phyloP scores from a whole-genome alignment of 768 basidiomycete species.

The Roridomyces roridus region DNA sequence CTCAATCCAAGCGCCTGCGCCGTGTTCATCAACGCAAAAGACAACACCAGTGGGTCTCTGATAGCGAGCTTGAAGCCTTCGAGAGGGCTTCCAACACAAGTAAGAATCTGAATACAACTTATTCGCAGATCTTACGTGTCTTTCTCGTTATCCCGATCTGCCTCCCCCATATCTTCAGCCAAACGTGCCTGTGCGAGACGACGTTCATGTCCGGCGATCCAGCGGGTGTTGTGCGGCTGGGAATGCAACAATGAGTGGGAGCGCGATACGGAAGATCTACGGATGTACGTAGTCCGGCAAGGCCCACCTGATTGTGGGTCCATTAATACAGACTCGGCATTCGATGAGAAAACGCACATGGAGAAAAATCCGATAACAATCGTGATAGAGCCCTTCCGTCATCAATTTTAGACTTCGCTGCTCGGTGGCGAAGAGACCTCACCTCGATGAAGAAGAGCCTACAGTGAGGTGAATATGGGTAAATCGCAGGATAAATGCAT shows the following conservation, averaged over 20 bases:
- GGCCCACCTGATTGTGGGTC: constrained; percentile 49
- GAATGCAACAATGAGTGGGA: background rate
- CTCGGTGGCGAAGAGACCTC: background rate
- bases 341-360: constrained; percentile 45
- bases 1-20: constrained; percentile 61
- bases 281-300: constrained; percentile 62
- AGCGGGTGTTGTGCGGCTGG: constrained; percentile 66
- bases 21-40: constrained; percentile 60
- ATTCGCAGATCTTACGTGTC: too few species aligned
- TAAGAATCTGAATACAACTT: too few species aligned
- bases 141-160: constrained; percentile 58
- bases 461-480: background rate
- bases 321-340: too few species aligned
- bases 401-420: too few species aligned
- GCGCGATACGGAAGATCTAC: background rate
- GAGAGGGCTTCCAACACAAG: too few species aligned
- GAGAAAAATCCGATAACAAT: constrained; percentile 60
- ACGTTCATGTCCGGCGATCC: constrained; percentile 55
- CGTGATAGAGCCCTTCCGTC: constrained; percentile 69
- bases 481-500: background rate
- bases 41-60: constrained; percentile 57
- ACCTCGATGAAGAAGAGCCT: constrained; percentile 79
- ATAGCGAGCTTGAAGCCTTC: constrained; percentile 62
- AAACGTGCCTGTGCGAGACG: constrained; percentile 67
- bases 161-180: constrained; percentile 71